Base-by-base conservation (phyloP, 2,329 filamentous ascomycete genomes). In the Pseudogymnoascus verrucosus region DNA sequence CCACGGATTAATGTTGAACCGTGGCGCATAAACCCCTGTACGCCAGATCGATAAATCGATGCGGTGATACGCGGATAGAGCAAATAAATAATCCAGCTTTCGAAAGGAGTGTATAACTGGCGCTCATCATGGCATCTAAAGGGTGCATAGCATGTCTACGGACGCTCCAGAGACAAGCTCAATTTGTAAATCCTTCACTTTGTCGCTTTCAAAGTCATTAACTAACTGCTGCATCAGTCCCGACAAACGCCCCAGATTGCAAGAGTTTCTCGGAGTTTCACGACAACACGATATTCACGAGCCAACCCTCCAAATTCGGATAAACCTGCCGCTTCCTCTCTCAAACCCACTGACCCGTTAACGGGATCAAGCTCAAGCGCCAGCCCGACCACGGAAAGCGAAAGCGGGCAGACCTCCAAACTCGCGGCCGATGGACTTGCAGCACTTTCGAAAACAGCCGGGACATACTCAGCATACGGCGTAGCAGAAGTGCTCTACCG, bases 401-500 rank as follows among this genome's bases (percentile, higher is more conserved):
- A 59, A 67, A 66, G 63, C 60, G 62, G 61, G 65, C 65, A 59
- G 65, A 64, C 31, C 34, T 67, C 42, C 62, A 57, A 68, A n/a
- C 64, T 21, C 12, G 64, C 65, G 16, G 62, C 68, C 23, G 67
- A 65, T 14, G 63, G 65, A 62, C 60, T 66, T 16, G 75, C 61
- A 72, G 70, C 59, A 75, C 16, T 40, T 14, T 19, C 44, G 44
- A 67, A 63, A 19, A 57, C 65, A 12, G 60, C 65, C 4, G 85
- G 88, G 70, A 86, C 85, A 11, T 97, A 97, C 74, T 84, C 89
- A 63, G 89, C 92, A 36, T 90, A 95, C 72, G 88, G 86, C 65
- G 85, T 86, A 61, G 95, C 91, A 26, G 88, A 96, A 77, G 80
- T 83, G 64, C 80, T 97, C 64, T 93, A 91, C 78, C 87, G 89